Percentiles rank a stretch among this genome's conserved stretches.
These are phyloP conservation scores for Raffaelea albimanens DNA, from an alignment of 2,329 filamentous ascomycete species.

Conservation along the genomic window DNA sequence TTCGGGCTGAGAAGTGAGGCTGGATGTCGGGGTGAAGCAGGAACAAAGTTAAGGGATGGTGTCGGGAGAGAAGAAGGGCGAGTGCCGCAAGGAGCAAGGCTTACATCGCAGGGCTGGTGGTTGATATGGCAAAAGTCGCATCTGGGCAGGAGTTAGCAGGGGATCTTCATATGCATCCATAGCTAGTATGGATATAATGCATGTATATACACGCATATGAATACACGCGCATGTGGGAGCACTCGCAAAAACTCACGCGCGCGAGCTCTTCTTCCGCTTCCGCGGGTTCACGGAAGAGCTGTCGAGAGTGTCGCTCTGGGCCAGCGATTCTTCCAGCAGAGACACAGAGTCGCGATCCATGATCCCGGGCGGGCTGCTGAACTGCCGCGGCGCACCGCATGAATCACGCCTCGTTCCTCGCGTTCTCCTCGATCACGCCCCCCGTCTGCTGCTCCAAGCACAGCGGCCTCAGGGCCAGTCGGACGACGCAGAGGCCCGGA, in stretches of 20 bases:
- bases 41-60: no score
- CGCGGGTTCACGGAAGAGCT: conserved; percentile 21
- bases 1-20: neutral
- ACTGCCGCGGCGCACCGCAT: neutral
- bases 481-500: no score
- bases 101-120: conserved; percentile 34
- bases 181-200: no score
- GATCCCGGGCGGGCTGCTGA: neutral
- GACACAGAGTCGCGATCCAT: conserved; percentile 9
- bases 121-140: conserved; percentile 38
- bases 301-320: conserved; percentile 7
- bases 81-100: conserved; percentile 1
- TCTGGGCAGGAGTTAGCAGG: conserved; percentile 15
- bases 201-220: no score
- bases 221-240: neutral
- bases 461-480: no score
- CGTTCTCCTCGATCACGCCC: no score
- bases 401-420: no score
- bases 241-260: conserved; percentile 18
- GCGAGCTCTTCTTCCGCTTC: conserved; percentile 25
- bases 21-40: no score
- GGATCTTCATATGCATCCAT: neutral
- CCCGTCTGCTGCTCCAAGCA: no score
- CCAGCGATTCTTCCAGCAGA: conserved; percentile 10
- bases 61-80: no score